Conservation (phyloP, 1,284 basidiomycete genomes). For the Anthracocystis setariae region DNA sequence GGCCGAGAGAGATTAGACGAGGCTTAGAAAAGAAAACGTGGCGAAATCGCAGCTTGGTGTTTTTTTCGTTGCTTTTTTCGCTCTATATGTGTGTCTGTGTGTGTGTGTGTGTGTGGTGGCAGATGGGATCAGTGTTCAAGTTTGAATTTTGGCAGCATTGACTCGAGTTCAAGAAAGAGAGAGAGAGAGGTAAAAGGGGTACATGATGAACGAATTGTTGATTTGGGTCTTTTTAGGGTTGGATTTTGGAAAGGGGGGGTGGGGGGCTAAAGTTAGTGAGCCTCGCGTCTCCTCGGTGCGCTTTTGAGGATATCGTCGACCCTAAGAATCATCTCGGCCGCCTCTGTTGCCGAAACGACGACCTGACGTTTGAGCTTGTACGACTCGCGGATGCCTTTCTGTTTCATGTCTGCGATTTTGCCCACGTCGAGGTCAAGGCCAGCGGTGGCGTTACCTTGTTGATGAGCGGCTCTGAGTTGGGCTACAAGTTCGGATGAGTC, state of each 20-base stretch:
- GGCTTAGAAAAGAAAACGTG: too few relatives aligned
- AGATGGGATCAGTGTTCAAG: too few relatives aligned
- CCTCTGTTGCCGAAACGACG: slow-evolving; percentile 91
- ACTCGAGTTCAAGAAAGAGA: too few relatives aligned
- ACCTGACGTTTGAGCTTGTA: slow-evolving; percentile 98
- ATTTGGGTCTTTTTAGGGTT: not conserved
- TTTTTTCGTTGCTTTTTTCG: too few relatives aligned
- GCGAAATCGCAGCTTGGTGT: too few relatives aligned
- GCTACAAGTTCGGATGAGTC: slow-evolving; percentile 96
- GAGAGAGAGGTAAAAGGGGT: too few relatives aligned
- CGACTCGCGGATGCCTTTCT: slow-evolving; percentile 90
- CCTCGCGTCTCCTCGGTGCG: slow-evolving; percentile 74
- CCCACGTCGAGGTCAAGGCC: slow-evolving; percentile 93
- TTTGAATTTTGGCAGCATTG: too few relatives aligned
- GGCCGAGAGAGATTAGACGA: slow-evolving; percentile 61
- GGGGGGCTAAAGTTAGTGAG: slow-evolving; percentile 51
- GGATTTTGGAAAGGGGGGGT: not conserved
- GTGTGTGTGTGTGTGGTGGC: too few relatives aligned
- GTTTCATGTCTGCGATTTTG: slow-evolving; percentile 84
- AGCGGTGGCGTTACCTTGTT: slow-evolving; percentile 83
- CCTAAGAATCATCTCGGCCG: slow-evolving; percentile 97
- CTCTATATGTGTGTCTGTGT: too few relatives aligned
- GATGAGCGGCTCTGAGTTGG: slow-evolving; percentile 89
- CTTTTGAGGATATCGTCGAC: slow-evolving; percentile 74
- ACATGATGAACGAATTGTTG: too few relatives aligned